A percentile compares a stretch with the other conserved stretches of the same genome.
These are phyloP conservation scores for Peronospora destructor DNA, from an alignment of 352 stramenopile genomes.

Conservation along the genomic window DNA sequence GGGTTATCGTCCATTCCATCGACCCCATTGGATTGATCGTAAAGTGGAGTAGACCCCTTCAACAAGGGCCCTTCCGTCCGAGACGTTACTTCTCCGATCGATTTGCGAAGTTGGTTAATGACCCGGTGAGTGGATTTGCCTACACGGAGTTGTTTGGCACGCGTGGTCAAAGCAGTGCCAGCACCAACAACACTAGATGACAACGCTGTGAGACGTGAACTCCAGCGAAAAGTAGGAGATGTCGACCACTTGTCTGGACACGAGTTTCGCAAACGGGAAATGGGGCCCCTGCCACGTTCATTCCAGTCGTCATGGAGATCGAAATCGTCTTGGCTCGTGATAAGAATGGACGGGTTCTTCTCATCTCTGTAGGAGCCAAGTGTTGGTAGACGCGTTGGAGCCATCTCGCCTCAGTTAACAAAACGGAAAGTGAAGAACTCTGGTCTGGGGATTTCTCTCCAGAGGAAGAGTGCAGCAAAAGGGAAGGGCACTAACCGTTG, in stretches of 20 bases:
- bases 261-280: constrained; percentile 17
- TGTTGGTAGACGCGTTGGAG: constrained; percentile 7
- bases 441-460: background rate
- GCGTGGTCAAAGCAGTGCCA: constrained; percentile 9
- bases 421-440: constrained; percentile 17
- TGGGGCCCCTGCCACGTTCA: constrained; percentile 1
- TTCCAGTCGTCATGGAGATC: constrained; percentile 19
- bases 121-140: constrained; percentile 17
- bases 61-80: constrained; percentile 4
- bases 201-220: constrained; percentile 12
- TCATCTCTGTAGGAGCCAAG: constrained; percentile 9
- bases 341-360: constrained; percentile 22
- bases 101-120: constrained; percentile 19
- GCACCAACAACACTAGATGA: constrained; percentile 18
- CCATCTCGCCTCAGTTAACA: constrained; percentile 7
- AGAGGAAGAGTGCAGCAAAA: background rate
- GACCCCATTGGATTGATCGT: constrained; percentile 14
- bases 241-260: constrained; percentile 12
- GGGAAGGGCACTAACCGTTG: constrained; percentile 5
- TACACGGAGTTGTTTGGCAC: constrained; percentile 16
- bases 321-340: constrained; percentile 13
- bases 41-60: background rate
- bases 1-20: constrained; percentile 7
- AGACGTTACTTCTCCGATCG: constrained; percentile 12
- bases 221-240: constrained; percentile 5